A percentile compares a stretch with the other conserved stretches of the same genome.
phyloP scores from a whole-genome alignment of 2,329 filamentous ascomycete genomes.

The Sporothrix humicola region DNA sequence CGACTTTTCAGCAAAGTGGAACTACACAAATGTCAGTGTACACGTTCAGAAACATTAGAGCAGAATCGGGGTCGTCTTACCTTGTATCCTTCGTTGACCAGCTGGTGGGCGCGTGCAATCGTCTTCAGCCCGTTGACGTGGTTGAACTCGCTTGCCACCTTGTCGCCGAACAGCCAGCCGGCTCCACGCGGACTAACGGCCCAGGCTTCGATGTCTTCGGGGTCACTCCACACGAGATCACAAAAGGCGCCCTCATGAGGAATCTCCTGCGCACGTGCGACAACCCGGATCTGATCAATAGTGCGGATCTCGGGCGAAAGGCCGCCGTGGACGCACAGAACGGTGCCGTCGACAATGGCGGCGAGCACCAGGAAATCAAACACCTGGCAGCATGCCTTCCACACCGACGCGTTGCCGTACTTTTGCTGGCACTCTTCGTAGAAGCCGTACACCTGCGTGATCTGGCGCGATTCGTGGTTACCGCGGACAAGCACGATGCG shows the following conservation, averaged over 20 bases:
- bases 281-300: slow-evolving; percentile 98
- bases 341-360: slow-evolving; percentile 96
- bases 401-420: slow-evolving; percentile 98
- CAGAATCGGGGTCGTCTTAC: background rate
- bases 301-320: slow-evolving; percentile 90
- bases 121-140: slow-evolving; percentile 96
- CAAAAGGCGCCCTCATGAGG: slow-evolving; percentile 98
- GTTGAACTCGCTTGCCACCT: slow-evolving; percentile 97
- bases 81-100: slow-evolving; percentile 98
- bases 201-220: slow-evolving; percentile 96
- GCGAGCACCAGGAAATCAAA: slow-evolving; percentile 97
- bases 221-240: slow-evolving; percentile 97
- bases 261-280: slow-evolving; percentile 96
- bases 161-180: slow-evolving; percentile 97
- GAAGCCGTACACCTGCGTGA: slow-evolving; percentile 98
- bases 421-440: slow-evolving; percentile 98
- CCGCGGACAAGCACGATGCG: slow-evolving; percentile 95
- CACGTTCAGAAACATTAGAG: background rate
- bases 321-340: slow-evolving; percentile 96
- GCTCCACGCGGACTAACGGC: slow-evolving; percentile 91
- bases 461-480: slow-evolving; percentile 96
- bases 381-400: slow-evolving; percentile 99
- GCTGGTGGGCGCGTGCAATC: slow-evolving; percentile 94
- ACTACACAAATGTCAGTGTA: slow-evolving; percentile 49
- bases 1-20: slow-evolving; percentile 93